Percentiles rank a stretch among this genome's conserved stretches.
These are phyloP conservation scores for Moesziomyces globuligerus DNA, from an alignment of 1,284 basidiomycete genomes.

Conservation along the genomic window DNA sequence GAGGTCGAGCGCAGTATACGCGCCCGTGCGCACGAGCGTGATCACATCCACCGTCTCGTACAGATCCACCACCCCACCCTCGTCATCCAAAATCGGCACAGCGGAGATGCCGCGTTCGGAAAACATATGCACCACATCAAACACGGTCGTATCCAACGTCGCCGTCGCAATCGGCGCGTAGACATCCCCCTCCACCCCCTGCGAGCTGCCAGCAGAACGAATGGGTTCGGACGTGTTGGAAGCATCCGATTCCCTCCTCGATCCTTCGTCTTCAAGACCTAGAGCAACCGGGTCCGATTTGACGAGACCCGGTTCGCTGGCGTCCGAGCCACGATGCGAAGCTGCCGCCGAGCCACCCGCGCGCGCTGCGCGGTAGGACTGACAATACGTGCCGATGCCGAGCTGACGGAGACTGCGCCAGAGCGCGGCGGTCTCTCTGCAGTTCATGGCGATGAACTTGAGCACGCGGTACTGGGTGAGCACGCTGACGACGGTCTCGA, in stretches of 20 bases:
- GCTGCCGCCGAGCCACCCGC: not conserved
- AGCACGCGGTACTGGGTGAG: slow-evolving; percentile 97
- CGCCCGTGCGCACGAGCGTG: slow-evolving; percentile 81
- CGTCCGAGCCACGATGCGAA: slow-evolving; percentile 33
- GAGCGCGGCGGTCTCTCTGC: slow-evolving; percentile 60
- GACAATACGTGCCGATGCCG: slow-evolving; percentile 91
- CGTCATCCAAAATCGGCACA: slow-evolving; percentile 92
- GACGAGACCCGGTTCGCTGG: slow-evolving; percentile 32
- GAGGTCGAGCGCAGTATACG: slow-evolving; percentile 91
- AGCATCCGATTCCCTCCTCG: slow-evolving; percentile 11
- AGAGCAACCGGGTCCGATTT: slow-evolving; percentile 10
- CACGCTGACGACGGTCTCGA: slow-evolving; percentile 94
- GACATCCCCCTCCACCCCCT: not conserved
- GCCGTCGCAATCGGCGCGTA: slow-evolving; percentile 93
- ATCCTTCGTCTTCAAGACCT: not conserved
- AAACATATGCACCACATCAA: slow-evolving; percentile 99
- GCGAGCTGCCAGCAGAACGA: not conserved
- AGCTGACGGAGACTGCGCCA: slow-evolving; percentile 84
- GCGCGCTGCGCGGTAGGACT: slow-evolving; percentile 11
- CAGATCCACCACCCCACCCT: slow-evolving; percentile 92
- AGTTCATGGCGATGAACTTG: slow-evolving; percentile 97
- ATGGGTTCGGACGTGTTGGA: slow-evolving; percentile 9
- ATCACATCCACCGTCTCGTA: slow-evolving; percentile 99
- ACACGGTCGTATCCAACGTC: slow-evolving; percentile 89
- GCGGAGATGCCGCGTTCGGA: slow-evolving; percentile 94